These are phyloP conservation scores for Alternaria panax DNA, from an alignment of 2,329 filamentous ascomycete species.

Conservation along the genomic window DNA sequence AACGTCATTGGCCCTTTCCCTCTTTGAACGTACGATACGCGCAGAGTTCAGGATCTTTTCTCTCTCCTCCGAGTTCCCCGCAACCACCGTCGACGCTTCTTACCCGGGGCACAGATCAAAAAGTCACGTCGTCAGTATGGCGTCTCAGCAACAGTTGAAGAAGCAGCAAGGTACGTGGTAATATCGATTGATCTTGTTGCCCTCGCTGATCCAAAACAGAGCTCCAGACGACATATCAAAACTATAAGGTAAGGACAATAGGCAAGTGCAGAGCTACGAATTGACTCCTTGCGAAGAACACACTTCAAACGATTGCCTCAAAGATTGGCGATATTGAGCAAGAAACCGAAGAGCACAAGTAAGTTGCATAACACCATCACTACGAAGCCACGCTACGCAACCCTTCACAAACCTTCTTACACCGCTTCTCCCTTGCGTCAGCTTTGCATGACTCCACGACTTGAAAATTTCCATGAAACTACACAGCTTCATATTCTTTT, in stretches of 20 bases:
- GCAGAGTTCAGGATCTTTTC: conserved; percentile 5
- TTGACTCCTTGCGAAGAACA: conserved; percentile 51
- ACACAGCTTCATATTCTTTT: conserved; percentile 29
- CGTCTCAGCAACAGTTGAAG: conserved; percentile 64
- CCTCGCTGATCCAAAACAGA: conserved; percentile 59
- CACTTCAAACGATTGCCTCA: conserved; percentile 87
- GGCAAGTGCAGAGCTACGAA: background rate
- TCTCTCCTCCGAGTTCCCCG: conserved; percentile 34
- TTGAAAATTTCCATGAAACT: background rate
- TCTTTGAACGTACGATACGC: background rate
- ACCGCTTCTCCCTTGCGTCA: conserved; percentile 29
- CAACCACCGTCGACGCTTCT: conserved; percentile 10
- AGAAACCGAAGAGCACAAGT: conserved; percentile 98
- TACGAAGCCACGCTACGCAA: background rate
- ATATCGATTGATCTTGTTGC: background rate
- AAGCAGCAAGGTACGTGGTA: conserved; percentile 73
- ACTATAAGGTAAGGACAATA: conserved; percentile 62
- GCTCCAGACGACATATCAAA: conserved; percentile 79
- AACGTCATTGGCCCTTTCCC: conserved; percentile 14
- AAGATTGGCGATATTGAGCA: conserved; percentile 98
- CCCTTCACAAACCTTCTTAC: conserved; percentile 14
- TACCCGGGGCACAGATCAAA: background rate
- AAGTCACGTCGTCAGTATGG: conserved; percentile 50
- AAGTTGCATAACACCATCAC: conserved; percentile 47
- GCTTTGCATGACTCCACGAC: conserved; percentile 15